A percentile compares a stretch with the other conserved stretches of the same genome.
These are phyloP conservation scores for Wallacemonas sp. DNA, from an alignment of 208 protist species.

Conservation along the genomic window DNA sequence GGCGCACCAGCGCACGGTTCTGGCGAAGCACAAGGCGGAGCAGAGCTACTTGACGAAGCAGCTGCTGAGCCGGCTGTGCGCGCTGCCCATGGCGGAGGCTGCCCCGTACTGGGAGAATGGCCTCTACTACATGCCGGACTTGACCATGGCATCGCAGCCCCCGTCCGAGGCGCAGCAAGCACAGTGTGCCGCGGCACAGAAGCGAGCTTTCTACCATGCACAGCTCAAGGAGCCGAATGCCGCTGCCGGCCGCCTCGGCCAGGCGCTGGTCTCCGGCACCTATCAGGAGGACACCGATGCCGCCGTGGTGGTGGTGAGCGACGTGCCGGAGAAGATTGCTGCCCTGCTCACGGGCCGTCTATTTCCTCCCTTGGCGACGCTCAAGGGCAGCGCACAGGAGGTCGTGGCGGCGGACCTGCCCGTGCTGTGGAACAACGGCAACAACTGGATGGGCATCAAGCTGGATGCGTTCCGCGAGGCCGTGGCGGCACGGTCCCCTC, in stretches of 20 bases:
- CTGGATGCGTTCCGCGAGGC: conserved; percentile 1
- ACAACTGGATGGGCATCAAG: conserved; percentile 1
- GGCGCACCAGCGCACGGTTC: background rate
- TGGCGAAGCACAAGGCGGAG: background rate
- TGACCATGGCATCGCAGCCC: background rate
- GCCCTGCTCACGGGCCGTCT: conserved; percentile 6
- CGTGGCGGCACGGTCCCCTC: background rate
- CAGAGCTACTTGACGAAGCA: background rate
- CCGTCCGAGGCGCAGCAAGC: background rate
- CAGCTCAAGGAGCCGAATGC: background rate
- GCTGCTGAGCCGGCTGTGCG: conserved; percentile 7
- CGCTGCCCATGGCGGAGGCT: background rate
- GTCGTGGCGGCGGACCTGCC: background rate
- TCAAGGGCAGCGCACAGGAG: background rate
- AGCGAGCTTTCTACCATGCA: background rate
- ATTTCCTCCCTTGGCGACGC: background rate
- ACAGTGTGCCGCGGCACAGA: background rate
- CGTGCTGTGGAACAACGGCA: background rate
- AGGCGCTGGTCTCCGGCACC: conserved; percentile 1
- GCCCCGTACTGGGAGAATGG: background rate
- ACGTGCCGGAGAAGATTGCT: conserved; percentile 6
- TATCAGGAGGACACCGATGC: background rate
- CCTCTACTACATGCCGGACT: conserved; percentile 2
- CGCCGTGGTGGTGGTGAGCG: background rate
- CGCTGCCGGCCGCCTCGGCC: background rate